These are phyloP conservation scores for Nemania sp. DNA, from an alignment of 2,329 filamentous ascomycete genomes.

Conservation along the genomic window DNA sequence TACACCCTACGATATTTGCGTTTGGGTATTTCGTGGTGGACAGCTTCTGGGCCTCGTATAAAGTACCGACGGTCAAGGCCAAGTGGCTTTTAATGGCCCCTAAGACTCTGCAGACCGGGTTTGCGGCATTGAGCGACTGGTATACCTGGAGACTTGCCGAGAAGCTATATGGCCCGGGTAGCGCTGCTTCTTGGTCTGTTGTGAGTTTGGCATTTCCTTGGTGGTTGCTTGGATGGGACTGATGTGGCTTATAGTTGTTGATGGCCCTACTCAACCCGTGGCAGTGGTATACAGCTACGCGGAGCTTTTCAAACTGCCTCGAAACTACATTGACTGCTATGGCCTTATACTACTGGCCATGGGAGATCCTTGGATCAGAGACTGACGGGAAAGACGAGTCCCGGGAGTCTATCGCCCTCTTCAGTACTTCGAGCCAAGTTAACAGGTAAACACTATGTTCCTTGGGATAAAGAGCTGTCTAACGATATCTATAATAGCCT, in stretches of 20 bases:
- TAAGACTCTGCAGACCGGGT: constrained; percentile 78
- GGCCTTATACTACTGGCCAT: constrained; percentile 88
- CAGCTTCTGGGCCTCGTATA: constrained; percentile 63
- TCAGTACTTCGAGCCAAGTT: constrained; percentile 49
- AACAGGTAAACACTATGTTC: constrained; percentile 46
- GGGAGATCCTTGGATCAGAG: constrained; percentile 71
- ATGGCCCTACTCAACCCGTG: constrained; percentile 84
- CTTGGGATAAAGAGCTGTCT: constrained; percentile 6
- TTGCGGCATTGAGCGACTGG: constrained; percentile 84
- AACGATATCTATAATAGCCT: constrained; percentile 55
- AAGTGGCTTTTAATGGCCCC: constrained; percentile 78
- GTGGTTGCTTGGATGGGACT: constrained; percentile 25
- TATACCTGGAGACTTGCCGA: constrained; percentile 87
- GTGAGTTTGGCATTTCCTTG: constrained; percentile 64
- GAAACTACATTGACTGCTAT: constrained; percentile 88
- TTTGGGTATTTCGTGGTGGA: constrained; percentile 75
- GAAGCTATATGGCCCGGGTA: constrained; percentile 76
- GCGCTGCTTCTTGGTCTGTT: constrained; percentile 73
- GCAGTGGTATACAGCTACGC: constrained; percentile 96
- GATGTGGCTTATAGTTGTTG: constrained; percentile 65
- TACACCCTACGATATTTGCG: constrained; percentile 91
- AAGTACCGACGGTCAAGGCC: constrained; percentile 63
- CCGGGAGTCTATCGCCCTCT: constrained; percentile 49
- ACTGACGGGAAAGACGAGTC: constrained; percentile 56
- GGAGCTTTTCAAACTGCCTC: constrained; percentile 93